Evolutionary conservation across 2,329 filamentous ascomycete genomes (phyloP).

Genomic region (Ceratocystis cubensis): DNA sequence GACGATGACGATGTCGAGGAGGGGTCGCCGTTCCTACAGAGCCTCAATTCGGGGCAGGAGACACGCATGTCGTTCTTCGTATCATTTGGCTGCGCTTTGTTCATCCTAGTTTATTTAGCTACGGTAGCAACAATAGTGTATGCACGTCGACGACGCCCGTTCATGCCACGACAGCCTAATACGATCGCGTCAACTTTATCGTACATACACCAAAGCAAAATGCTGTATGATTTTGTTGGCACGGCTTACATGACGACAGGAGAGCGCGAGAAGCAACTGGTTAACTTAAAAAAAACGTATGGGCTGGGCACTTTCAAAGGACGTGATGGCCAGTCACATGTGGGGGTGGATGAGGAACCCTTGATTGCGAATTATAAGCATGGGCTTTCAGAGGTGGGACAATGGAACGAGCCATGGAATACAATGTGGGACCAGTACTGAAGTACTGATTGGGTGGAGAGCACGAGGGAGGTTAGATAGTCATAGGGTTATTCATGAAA

Average conservation of each 20-base stretch:
- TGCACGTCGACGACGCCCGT: slow-evolving; percentile 50
- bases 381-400: slow-evolving; percentile 36
- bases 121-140: slow-evolving; percentile 49
- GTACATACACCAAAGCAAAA: slow-evolving; percentile 68
- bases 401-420: not conserved
- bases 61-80: slow-evolving; percentile 53
- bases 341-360: slow-evolving; percentile 67
- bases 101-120: slow-evolving; percentile 55
- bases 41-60: slow-evolving; percentile 43
- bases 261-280: slow-evolving; percentile 50
- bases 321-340: slow-evolving; percentile 59
- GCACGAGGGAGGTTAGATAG: not conserved
- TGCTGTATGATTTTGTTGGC: slow-evolving; percentile 63
- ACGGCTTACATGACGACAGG: slow-evolving; percentile 50
- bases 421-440: slow-evolving; percentile 8
- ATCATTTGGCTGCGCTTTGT: slow-evolving; percentile 47
- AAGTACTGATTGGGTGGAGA: not conserved
- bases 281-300: slow-evolving; percentile 52
- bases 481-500: not conserved
- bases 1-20: slow-evolving; percentile 18
- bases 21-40: slow-evolving; percentile 23
- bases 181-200: slow-evolving; percentile 65
- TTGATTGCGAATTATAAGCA: slow-evolving; percentile 53
- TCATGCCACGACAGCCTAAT: slow-evolving; percentile 64
- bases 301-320: slow-evolving; percentile 67